These are phyloP conservation scores for Zasmidium cellare DNA, from an alignment of 2,329 filamentous ascomycete genomes.

Conservation along the genomic window DNA sequence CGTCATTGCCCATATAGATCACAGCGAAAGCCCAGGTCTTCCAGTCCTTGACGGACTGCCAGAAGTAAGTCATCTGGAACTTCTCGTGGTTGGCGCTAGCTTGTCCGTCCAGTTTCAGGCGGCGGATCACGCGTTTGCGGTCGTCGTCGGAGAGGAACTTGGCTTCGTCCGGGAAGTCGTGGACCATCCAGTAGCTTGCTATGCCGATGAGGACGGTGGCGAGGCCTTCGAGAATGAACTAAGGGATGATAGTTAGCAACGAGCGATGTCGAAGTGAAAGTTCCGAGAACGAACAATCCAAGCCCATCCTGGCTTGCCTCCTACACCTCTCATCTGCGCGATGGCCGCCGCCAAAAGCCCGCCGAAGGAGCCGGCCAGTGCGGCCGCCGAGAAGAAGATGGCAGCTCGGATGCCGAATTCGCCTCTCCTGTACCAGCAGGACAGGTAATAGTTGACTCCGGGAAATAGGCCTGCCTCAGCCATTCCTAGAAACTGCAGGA, in stretches of 20 bases:
- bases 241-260: constrained; percentile 6
- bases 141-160: constrained; percentile 69
- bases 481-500: constrained; percentile 61
- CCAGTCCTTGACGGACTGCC: constrained; percentile 74
- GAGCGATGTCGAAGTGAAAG: no score
- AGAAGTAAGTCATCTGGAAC: constrained; percentile 72
- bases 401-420: constrained; percentile 80
- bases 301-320: constrained; percentile 37
- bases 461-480: constrained; percentile 68
- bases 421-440: constrained; percentile 76
- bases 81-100: constrained; percentile 72
- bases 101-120: constrained; percentile 71
- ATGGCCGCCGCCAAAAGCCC: constrained; percentile 72
- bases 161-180: constrained; percentile 75
- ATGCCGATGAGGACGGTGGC: constrained; percentile 69
- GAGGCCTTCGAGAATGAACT: constrained; percentile 56
- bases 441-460: constrained; percentile 73
- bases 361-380: constrained; percentile 75
- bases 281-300: constrained; percentile 10
- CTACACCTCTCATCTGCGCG: constrained; percentile 65
- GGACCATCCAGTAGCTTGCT: constrained; percentile 73
- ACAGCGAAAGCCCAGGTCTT: constrained; percentile 76
- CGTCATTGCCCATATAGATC: constrained; percentile 76
- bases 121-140: constrained; percentile 68
- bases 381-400: constrained; percentile 81